Evolutionary conservation across 768 basidiomycete genomes (phyloP), one percentile per base, ranked within the genome.

Genomic region (Butyriboletus loyo): DNA sequence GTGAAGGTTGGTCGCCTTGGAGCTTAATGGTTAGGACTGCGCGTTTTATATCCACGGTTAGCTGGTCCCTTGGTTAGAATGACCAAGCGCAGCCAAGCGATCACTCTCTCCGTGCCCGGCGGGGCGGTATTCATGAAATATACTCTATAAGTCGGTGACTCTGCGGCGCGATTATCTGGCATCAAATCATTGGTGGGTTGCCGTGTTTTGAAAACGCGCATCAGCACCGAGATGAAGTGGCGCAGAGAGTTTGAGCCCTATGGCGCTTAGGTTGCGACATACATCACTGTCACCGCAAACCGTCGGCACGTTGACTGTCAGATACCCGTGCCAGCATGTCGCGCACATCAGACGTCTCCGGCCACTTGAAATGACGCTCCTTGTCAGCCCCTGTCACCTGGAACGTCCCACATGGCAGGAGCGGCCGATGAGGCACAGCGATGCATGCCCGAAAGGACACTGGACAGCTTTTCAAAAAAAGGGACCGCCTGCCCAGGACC

Each of bases 131-230:
- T 51, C 36, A 41, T 32, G 53, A 61, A 27, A 52, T 56, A 52
- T 42, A 15, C 46, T 40, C 55, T 30, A 54, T 50, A 34, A 39
- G 28, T 55, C 50, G 54, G 59, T 51, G 50, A 55, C 49, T 60
- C 61, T 60, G 61, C 61, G 64, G 64, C 53, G 40, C 37, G 52
- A 57, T 57, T 49, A 50, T 57, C 55, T 49, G 35, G 38, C 41
- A 54, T 47, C 28, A 50, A 52, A 35, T 25, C 6, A 41, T 30
- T 40, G 32, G 30, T 27, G 28, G 49, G 14, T 32, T 50, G 63
- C 50, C 50, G 30, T 56, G 63, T 59, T 62, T 58, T 48, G 43
- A 50, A 50, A 31, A n/a, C 15, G 50, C 55, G 50, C 51, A 43
- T 53, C 59, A 56, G 19, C 17, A 36, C 31, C 45, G 11, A 41